A percentile compares a stretch with the other conserved stretches of the same genome.
These are phyloP conservation scores for Candida sp. DNA, from an alignment of 1,139 yeast genomes.

Conservation along the genomic window DNA sequence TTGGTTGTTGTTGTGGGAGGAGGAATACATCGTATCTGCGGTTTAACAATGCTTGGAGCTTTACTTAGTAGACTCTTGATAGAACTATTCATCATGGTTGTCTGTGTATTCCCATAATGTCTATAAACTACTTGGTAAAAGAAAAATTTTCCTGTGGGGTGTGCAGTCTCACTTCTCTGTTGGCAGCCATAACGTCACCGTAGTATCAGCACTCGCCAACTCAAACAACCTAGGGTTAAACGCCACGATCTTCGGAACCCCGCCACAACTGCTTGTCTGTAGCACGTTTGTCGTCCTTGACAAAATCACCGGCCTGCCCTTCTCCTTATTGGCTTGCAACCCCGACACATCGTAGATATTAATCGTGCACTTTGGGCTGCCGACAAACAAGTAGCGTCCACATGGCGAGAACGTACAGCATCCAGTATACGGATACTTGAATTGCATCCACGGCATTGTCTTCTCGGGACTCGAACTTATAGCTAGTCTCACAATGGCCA, in stretches of 20 bases:
- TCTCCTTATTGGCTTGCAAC: constrained; percentile 26
- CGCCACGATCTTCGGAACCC: constrained; percentile 62
- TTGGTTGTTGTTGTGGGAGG: background rate
- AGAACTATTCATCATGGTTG: background rate
- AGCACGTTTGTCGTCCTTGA: constrained; percentile 20
- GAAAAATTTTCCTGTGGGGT: constrained; percentile 13
- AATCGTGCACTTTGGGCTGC: constrained; percentile 60
- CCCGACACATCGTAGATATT: constrained; percentile 65
- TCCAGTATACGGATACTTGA: constrained; percentile 58
- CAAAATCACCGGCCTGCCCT: constrained; percentile 8
- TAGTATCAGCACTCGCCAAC: constrained; percentile 81
- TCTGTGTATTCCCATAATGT: background rate
- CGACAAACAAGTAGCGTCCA: constrained; percentile 73
- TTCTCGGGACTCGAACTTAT: background rate
- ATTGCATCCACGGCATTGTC: constrained; percentile 24
- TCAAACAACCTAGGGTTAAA: constrained; percentile 82
- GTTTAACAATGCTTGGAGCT: background rate
- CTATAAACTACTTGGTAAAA: background rate
- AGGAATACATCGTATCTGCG: background rate
- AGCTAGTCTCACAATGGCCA: constrained; percentile 50
- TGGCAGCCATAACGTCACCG: constrained; percentile 48
- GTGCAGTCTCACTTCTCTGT: constrained; percentile 12
- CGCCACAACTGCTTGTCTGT: constrained; percentile 29
- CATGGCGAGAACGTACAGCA: constrained; percentile 81
- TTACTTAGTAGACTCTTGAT: background rate